Evolutionary conservation across 331 rosid genomes (phyloP).

Genomic region (Rosa hybrid): DNA sequence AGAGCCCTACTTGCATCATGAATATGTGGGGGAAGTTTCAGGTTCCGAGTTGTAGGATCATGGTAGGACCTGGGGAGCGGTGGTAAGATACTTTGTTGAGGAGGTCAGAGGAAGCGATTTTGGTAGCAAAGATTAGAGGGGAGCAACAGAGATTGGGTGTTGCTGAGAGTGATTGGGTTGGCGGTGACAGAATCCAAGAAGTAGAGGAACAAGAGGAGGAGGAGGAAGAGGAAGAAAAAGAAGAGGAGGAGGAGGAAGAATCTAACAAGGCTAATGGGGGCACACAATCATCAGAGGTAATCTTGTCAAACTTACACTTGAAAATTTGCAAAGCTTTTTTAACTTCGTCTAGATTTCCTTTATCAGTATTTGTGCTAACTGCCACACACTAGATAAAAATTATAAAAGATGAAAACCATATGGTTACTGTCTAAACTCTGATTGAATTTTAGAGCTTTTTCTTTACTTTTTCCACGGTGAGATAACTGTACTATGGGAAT

Average conservation of each 20-base stretch:
- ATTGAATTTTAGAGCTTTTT: not conserved
- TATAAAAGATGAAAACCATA: not conserved
- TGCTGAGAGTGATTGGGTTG: slow-evolving; percentile 82
- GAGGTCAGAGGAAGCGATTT: slow-evolving; percentile 75
- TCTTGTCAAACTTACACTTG: not conserved
- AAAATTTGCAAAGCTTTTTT: not conserved
- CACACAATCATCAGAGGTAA: slow-evolving; percentile 48
- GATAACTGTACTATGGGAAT: not conserved
- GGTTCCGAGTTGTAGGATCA: slow-evolving; percentile 60
- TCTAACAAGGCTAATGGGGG: slow-evolving; percentile 4
- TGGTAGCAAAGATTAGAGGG: slow-evolving; percentile 83
- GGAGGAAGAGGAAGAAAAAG: slow-evolving; percentile 39
- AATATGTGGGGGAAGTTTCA: slow-evolving; percentile 83
- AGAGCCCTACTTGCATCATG: slow-evolving; percentile 88
- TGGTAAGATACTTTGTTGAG: slow-evolving; percentile 92
- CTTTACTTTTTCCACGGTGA: not conserved
- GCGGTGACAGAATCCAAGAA: slow-evolving; percentile 54
- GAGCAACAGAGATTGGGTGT: slow-evolving; percentile 92
- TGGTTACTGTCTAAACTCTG: not conserved
- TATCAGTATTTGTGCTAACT: not conserved
- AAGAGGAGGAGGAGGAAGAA: slow-evolving; percentile 33
- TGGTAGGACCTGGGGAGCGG: slow-evolving; percentile 93
- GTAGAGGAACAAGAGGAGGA: slow-evolving; percentile 55
- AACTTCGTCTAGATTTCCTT: not conserved
- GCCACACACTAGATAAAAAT: not conserved